A percentile compares a stretch with the other conserved stretches of the same genome.
These are phyloP conservation scores for Vicia villosa DNA, from an alignment of 306 rosid species.

Conservation along the genomic window DNA sequence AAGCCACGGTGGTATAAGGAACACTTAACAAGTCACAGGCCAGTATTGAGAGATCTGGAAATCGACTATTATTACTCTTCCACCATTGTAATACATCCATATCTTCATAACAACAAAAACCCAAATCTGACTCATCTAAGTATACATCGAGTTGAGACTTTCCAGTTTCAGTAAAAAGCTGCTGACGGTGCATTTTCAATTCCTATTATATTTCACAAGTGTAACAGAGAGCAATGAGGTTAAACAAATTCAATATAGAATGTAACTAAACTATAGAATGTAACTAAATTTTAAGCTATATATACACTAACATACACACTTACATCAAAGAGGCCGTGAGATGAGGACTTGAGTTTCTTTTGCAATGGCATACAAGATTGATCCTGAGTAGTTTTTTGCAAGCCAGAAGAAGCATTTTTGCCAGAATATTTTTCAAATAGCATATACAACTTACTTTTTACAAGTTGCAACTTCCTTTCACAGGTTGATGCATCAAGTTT, in stretches of 20 bases:
- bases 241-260: neutral
- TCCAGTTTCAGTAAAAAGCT: neutral
- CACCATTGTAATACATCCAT: slow-evolving; percentile 4
- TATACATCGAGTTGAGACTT: neutral
- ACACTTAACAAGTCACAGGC: slow-evolving; percentile 10
- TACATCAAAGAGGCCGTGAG: neutral
- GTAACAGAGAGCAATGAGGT: neutral
- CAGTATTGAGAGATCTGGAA: neutral
- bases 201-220: slow-evolving; percentile 7
- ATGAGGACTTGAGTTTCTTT: neutral
- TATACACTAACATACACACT: neutral
- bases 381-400: neutral
- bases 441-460: neutral
- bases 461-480: neutral
- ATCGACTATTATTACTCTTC: neutral
- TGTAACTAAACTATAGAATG: neutral
- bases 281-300: no score
- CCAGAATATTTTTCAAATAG: slow-evolving; percentile 1
- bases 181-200: neutral
- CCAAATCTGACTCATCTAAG: slow-evolving; percentile 5
- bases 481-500: neutral
- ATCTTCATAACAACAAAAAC: neutral
- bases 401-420: neutral
- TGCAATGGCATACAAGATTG: neutral
- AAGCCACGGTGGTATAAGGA: neutral